Evolutionary conservation across 106 monocot genomes (phyloP), one percentile per base, ranked within the genome.

Genomic region (Ottelia alismoides): DNA sequence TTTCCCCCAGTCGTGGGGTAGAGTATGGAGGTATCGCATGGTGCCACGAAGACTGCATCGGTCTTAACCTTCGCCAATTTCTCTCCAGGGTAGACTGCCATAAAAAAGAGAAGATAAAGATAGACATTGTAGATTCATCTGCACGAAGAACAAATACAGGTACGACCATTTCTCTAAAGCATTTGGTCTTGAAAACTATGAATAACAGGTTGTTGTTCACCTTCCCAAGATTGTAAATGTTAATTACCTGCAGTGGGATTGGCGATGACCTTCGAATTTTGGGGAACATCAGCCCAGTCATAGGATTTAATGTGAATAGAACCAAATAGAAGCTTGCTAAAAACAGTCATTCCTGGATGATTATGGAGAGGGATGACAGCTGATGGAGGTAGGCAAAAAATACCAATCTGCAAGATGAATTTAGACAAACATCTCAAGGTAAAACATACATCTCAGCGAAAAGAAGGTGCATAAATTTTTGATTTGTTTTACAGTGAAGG

Each of bases 271-370:
- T 7, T 43, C 10, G 40, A 7, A 7, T 43, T 43, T n/a, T n/a
- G n/a, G n/a, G n/a, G 25, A 28, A 11, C 16, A 30, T 78, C 81
- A 53, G 67, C 30, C 91, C 91, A 92, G 40, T 92, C 91, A 60
- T 81, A 85, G 3, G 91, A 85, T 52, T 78, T 81, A 11, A 85
- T 72, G 62, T 85, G 78, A 65, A 85, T 26, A 0, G 75, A 60
- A 14, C 91, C 91, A 59, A 78, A 92, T 21, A 92, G 57, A 61
- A 92, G 81, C 65, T 92, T 92, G 73, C 91, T 85, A 43, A 92
- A 56, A 23, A 91, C 90, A 20, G 84, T 91, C 90, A 91, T 91
- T 25, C 84, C 84, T 0, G 90, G 90, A 63, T 91, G 90, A 64
- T 91, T 81, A 64, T 91, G 90, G 40, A 91, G 84, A 25, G 90